Evolutionary conservation across 2,329 filamentous ascomycete species (phyloP).

Genomic region (Colletotrichum sp.): DNA sequence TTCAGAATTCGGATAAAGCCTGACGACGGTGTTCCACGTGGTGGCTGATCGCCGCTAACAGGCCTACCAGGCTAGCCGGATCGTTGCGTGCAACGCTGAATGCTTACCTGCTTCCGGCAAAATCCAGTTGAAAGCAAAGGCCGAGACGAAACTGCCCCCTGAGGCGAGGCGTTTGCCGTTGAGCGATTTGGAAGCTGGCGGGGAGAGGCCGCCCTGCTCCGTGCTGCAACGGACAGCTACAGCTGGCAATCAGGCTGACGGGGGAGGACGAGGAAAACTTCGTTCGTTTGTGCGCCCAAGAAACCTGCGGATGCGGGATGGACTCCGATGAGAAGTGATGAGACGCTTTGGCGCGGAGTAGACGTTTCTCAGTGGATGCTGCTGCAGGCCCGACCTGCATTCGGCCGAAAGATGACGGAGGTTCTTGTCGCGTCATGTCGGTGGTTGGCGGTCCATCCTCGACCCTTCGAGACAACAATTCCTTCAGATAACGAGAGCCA

Average conservation of each 20-base stretch:
- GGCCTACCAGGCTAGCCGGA: neutral
- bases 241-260: neutral
- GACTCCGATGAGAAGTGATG: neutral
- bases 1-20: neutral
- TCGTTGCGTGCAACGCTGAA: slow-evolving; percentile 4
- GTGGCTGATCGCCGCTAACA: slow-evolving; percentile 13
- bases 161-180: neutral
- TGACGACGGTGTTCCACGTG: slow-evolving; percentile 8
- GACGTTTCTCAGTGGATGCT: neutral
- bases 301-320: neutral
- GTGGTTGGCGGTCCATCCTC: neutral
- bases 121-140: neutral
- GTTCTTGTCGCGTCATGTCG: neutral
- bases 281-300: neutral
- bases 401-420: slow-evolving; percentile 1
- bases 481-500: neutral
- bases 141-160: neutral
- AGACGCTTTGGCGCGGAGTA: neutral
- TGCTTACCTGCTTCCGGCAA: neutral
- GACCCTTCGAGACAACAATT: neutral
- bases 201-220: neutral
- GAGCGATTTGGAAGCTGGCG: neutral
- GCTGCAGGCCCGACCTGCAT: neutral
- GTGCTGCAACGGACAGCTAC: neutral
- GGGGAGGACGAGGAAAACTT: neutral